These are phyloP conservation scores for Calonectria crousiana DNA, from an alignment of 2,329 filamentous ascomycete genomes.

Conservation along the genomic window DNA sequence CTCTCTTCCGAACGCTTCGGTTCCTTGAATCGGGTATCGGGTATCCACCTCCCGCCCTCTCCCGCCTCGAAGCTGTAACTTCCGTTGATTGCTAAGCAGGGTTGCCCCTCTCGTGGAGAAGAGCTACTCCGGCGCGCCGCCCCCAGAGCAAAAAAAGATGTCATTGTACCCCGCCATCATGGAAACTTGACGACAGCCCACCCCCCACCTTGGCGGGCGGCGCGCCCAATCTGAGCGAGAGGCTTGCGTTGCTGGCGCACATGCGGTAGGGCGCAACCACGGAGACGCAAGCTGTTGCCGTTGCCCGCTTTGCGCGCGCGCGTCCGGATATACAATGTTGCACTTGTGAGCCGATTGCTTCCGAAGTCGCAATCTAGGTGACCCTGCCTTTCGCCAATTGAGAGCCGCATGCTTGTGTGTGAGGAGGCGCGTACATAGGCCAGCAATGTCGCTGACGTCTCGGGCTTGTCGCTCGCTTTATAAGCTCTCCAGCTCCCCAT, in stretches of 20 bases:
- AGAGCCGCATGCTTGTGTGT: background rate
- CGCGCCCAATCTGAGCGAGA: background rate
- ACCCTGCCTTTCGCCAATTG: background rate
- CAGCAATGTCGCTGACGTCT: background rate
- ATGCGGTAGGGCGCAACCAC: background rate
- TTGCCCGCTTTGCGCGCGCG: background rate
- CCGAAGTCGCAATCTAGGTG: slow-evolving; percentile 5
- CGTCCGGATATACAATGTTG: slow-evolving; percentile 12
- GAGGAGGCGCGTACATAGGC: background rate
- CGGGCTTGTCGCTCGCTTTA: slow-evolving; percentile 31
- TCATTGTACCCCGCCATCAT: slow-evolving; percentile 44
- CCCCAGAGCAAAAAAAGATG: background rate
- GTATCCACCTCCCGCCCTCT: background rate
- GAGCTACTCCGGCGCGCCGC: background rate
- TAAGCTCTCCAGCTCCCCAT: slow-evolving; percentile 23
- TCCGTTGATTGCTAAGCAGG: slow-evolving; percentile 21
- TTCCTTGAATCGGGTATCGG: slow-evolving; percentile 2
- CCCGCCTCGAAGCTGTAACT: background rate
- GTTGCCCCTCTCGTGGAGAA: background rate
- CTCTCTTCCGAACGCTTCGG: slow-evolving; percentile 14
- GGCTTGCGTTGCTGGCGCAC: background rate
- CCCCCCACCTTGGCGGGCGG: slow-evolving; percentile 14
- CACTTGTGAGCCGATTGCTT: background rate
- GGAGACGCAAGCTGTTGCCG: background rate
- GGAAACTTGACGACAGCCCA: slow-evolving; percentile 8